Evolutionary conservation across 352 stramenopile species (phyloP).

Genomic region (Globisporangium barbulae): DNA sequence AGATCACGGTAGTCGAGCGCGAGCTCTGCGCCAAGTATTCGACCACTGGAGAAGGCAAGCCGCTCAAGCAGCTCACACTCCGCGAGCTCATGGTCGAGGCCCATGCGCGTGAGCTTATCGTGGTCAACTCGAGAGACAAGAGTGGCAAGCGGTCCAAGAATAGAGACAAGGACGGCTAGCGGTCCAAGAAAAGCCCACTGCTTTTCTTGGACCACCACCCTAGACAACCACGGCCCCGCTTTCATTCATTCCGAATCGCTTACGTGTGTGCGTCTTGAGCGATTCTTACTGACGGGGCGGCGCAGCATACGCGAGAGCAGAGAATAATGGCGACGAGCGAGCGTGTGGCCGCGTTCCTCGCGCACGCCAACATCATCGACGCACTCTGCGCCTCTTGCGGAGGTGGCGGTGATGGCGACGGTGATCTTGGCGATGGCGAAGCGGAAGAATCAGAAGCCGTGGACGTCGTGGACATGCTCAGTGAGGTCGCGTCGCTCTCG

Average conservation of each 20-base stretch:
- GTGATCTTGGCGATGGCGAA: background rate
- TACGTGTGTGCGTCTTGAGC: too few relatives aligned
- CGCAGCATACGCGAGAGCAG: background rate
- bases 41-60: constrained; percentile 34
- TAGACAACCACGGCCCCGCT: too few relatives aligned
- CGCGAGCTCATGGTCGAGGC: constrained; percentile 60
- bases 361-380: constrained; percentile 35
- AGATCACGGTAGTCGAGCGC: constrained; percentile 47
- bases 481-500: constrained; percentile 42
- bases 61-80: constrained; percentile 54
- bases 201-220: too few relatives aligned
- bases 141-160: constrained; percentile 65
- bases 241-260: too few relatives aligned
- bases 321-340: constrained; percentile 43
- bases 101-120: constrained; percentile 38
- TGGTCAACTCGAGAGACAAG: constrained; percentile 26
- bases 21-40: constrained; percentile 38
- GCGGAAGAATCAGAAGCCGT: constrained; percentile 28
- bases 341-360: constrained; percentile 44
- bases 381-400: constrained; percentile 22
- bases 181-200: too few relatives aligned
- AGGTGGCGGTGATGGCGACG: background rate
- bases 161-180: too few relatives aligned
- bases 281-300: too few relatives aligned
- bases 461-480: constrained; percentile 47